Evolutionary conservation across 2,329 filamentous ascomycete species (phyloP).

Genomic region (Fusarium pseudocircinatum): DNA sequence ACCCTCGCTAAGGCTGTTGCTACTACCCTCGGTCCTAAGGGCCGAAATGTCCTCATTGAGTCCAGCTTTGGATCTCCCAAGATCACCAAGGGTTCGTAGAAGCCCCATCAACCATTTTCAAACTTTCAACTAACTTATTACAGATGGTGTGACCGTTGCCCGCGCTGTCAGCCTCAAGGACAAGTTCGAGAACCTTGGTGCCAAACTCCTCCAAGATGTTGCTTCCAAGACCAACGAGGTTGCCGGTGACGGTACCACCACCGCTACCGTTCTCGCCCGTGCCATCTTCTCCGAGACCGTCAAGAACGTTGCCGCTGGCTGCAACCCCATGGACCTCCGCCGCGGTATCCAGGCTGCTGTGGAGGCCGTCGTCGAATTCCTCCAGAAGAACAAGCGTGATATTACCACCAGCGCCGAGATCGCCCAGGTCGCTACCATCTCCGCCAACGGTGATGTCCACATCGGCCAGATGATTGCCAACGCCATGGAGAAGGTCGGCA

Average conservation of each 20-base stretch:
- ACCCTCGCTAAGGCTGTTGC: conserved; percentile 96
- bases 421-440: conserved; percentile 97
- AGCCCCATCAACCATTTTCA: not conserved
- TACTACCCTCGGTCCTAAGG: conserved; percentile 96
- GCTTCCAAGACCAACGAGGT: conserved; percentile 99
- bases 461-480: conserved; percentile 96
- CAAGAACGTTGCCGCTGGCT: conserved; percentile 99
- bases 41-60: conserved; percentile 97
- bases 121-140: conserved; percentile 25
- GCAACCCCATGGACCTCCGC: conserved; percentile 99
- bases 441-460: conserved; percentile 94
- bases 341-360: conserved; percentile 97
- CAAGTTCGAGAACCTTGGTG: conserved; percentile 99
- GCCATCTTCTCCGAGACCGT: conserved; percentile 99
- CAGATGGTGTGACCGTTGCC: conserved; percentile 89
- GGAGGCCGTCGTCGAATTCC: conserved; percentile 91
- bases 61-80: conserved; percentile 98
- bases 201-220: conserved; percentile 95
- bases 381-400: conserved; percentile 95
- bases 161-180: conserved; percentile 93
- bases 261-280: conserved; percentile 94
- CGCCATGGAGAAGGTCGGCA: conserved; percentile 99
- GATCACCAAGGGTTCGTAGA: conserved; percentile 91
- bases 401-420: conserved; percentile 98
- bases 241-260: conserved; percentile 98